Evolutionary conservation across 352 stramenopile genomes (phyloP).

Genomic region (Globisporangium heterothallicum): DNA sequence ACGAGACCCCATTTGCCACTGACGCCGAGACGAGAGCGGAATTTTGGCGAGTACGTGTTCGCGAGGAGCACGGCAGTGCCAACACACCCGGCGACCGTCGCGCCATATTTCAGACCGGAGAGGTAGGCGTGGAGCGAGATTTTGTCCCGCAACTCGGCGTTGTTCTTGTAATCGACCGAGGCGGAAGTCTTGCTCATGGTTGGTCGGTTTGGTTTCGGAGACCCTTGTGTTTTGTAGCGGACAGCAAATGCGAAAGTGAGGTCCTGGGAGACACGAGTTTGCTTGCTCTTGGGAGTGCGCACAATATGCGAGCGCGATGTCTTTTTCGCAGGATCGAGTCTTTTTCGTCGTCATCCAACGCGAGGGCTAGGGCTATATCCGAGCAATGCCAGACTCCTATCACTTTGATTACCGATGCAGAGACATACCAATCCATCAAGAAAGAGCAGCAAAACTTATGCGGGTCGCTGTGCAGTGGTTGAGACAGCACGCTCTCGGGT

Average conservation of each 20-base stretch:
- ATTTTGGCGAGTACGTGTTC: conserved; percentile 54
- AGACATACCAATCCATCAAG: neutral
- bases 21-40: conserved; percentile 55
- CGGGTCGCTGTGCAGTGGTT: neutral
- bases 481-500: too few relatives aligned
- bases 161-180: conserved; percentile 3
- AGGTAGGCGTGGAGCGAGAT: conserved; percentile 64
- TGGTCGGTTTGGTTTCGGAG: neutral
- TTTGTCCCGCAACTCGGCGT: conserved; percentile 41
- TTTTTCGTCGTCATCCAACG: too few relatives aligned
- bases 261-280: neutral
- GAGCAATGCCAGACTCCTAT: neutral
- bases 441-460: neutral
- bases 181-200: neutral
- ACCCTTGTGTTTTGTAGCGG: neutral
- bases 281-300: too few relatives aligned
- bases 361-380: too few relatives aligned
- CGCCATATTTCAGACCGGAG: conserved; percentile 42
- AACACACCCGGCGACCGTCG: conserved; percentile 22
- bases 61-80: conserved; percentile 28
- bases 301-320: neutral
- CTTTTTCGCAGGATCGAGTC: too few relatives aligned
- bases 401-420: neutral
- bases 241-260: neutral
- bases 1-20: conserved; percentile 75